Conservation (phyloP, 768 basidiomycete species). For the Clitopilus passeckerianus region DNA sequence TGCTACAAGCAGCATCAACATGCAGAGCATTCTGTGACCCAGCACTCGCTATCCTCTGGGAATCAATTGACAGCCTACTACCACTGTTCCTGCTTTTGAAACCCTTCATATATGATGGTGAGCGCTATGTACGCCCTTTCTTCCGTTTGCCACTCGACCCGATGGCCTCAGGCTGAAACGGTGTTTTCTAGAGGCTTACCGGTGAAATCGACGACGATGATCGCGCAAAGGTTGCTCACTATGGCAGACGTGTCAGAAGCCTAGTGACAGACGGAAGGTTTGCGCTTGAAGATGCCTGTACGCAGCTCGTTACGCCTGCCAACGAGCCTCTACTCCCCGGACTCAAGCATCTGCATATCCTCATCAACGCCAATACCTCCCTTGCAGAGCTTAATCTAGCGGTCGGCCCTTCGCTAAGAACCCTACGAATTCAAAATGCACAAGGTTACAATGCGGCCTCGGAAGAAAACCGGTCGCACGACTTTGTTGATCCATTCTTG, state of each 20-base stretch:
- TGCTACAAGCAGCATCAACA: slow-evolving; percentile 15
- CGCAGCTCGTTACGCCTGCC: not conserved
- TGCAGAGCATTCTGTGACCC: slow-evolving; percentile 26
- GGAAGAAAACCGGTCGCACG: not conserved
- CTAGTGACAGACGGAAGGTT: not conserved
- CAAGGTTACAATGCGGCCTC: not conserved
- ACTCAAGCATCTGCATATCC: not conserved
- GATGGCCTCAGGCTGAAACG: too few species aligned
- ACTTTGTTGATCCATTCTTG: not conserved
- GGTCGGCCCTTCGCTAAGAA: not conserved
- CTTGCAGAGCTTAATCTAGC: not conserved
- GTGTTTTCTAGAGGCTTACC: not conserved
- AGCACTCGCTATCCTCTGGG: slow-evolving; percentile 26
- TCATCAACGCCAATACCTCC: not conserved
- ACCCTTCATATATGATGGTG: slow-evolving; percentile 12
- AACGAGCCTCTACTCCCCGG: not conserved
- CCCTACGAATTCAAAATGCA: not conserved
- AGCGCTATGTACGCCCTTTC: not conserved
- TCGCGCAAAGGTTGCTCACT: not conserved
- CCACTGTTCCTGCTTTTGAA: slow-evolving; percentile 26
- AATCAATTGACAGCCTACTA: slow-evolving; percentile 23
- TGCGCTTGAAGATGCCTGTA: not conserved
- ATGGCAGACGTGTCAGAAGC: not conserved
- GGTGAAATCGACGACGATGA: not conserved
- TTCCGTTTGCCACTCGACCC: not conserved